Conservation (phyloP, 2,329 filamentous ascomycete species). For the Calonectria pauciramosa region DNA sequence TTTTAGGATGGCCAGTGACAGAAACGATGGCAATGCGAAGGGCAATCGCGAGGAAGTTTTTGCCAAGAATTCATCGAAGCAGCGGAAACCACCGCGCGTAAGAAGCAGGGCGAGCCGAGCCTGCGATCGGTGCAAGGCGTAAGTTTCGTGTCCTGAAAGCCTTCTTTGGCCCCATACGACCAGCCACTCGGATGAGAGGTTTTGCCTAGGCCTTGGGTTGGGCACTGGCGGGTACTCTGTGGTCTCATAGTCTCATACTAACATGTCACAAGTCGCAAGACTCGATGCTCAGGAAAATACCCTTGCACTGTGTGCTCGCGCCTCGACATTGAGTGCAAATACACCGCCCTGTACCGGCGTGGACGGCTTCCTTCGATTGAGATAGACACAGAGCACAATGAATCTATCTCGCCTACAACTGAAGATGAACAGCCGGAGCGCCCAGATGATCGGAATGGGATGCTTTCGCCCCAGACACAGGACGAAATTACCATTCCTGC, state of each 20-base stretch:
- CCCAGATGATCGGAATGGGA: background rate
- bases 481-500: constrained; percentile 31
- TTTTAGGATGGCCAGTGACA: background rate
- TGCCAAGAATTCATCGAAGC: constrained; percentile 5
- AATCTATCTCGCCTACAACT: background rate
- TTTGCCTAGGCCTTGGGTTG: background rate
- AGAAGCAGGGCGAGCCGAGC: constrained; percentile 37
- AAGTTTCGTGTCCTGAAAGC: background rate
- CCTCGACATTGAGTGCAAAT: constrained; percentile 40
- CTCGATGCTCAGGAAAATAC: constrained; percentile 43
- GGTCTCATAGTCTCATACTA: background rate
- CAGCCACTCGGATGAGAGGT: background rate
- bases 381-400: constrained; percentile 28
- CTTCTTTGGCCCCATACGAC: background rate
- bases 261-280: constrained; percentile 37
- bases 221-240: background rate
- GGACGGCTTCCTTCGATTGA: constrained; percentile 43
- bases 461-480: constrained; percentile 9
- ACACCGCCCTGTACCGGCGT: constrained; percentile 40
- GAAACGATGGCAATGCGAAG: background rate
- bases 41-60: background rate
- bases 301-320: constrained; percentile 41
- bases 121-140: constrained; percentile 46
- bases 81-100: constrained; percentile 18
- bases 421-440: constrained; percentile 15